A percentile compares a stretch with the other conserved stretches of the same genome.
These are phyloP conservation scores for Cadophora luteo-olivacea DNA, from an alignment of 2,329 filamentous ascomycete species.

Conservation along the genomic window DNA sequence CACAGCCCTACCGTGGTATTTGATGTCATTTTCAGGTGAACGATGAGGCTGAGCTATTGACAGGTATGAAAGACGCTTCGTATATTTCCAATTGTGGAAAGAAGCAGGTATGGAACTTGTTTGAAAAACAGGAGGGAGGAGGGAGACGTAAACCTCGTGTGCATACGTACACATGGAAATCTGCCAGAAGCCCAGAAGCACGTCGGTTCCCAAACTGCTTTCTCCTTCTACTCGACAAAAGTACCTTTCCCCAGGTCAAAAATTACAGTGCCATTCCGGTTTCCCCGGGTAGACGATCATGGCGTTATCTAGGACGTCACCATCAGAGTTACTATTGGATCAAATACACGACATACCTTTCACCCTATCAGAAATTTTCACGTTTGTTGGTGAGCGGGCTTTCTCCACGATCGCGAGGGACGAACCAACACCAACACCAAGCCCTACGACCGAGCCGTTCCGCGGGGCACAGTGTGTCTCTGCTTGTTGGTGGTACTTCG, in stretches of 20 bases:
- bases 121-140: not conserved
- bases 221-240: not conserved
- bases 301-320: slow-evolving; percentile 2
- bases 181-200: not conserved
- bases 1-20: not conserved
- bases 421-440: not conserved
- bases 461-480: slow-evolving; percentile 9
- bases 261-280: not conserved
- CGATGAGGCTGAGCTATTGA: slow-evolving; percentile 6
- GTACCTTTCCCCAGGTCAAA: not conserved
- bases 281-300: not conserved
- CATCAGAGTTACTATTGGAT: not conserved
- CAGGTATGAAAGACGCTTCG: not conserved
- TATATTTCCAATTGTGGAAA: not conserved
- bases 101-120: not conserved
- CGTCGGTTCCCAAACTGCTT: not conserved
- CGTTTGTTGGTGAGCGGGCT: not conserved
- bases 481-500: not conserved
- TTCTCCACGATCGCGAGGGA: not conserved
- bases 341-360: slow-evolving; percentile 4
- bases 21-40: not conserved
- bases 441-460: slow-evolving; percentile 15
- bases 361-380: slow-evolving; percentile 13
- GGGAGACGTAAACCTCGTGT: not conserved
- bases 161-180: slow-evolving; percentile 6